phyloP scores from a whole-genome alignment of 352 stramenopile species.

The Globisporangium mamillatum region DNA sequence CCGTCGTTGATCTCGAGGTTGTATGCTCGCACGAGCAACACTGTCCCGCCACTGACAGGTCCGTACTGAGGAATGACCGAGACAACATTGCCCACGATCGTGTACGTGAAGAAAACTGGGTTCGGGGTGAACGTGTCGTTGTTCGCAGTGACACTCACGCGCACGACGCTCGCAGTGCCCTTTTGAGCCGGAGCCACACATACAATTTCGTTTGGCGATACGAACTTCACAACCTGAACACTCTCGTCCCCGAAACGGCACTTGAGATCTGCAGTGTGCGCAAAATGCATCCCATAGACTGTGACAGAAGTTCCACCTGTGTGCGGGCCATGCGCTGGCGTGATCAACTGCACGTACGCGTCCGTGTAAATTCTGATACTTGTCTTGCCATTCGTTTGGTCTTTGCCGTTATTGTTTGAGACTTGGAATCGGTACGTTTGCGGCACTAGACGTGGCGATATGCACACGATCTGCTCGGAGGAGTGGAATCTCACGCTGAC shows the following conservation, averaged over 20 bases:
- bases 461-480: conserved; percentile 49
- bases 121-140: conserved; percentile 60
- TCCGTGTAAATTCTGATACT: conserved; percentile 77
- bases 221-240: conserved; percentile 52
- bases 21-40: conserved; percentile 53
- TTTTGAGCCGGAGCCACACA: conserved; percentile 59
- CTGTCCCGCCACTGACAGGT: conserved; percentile 46
- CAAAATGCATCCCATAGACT: conserved; percentile 85
- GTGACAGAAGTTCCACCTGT: conserved; percentile 80
- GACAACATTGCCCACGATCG: conserved; percentile 38
- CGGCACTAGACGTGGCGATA: conserved; percentile 49
- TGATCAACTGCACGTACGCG: conserved; percentile 61
- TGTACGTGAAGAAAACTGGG: conserved; percentile 83
- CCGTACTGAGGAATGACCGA: conserved; percentile 54
- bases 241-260: conserved; percentile 79
- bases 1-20: conserved; percentile 49
- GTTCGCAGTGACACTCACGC: conserved; percentile 66
- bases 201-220: conserved; percentile 68
- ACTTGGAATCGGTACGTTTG: conserved; percentile 70
- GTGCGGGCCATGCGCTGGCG: conserved; percentile 66
- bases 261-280: conserved; percentile 33
- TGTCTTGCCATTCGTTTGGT: conserved; percentile 55
- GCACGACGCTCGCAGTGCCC: conserved; percentile 35
- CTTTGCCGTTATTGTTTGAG: conserved; percentile 68
- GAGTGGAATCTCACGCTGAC: conserved; percentile 54